A percentile compares a stretch with the other conserved stretches of the same genome.
Evolutionary conservation across 176 grass and related monocot species (phyloP).

Genomic region (Musa schizocarpa): DNA sequence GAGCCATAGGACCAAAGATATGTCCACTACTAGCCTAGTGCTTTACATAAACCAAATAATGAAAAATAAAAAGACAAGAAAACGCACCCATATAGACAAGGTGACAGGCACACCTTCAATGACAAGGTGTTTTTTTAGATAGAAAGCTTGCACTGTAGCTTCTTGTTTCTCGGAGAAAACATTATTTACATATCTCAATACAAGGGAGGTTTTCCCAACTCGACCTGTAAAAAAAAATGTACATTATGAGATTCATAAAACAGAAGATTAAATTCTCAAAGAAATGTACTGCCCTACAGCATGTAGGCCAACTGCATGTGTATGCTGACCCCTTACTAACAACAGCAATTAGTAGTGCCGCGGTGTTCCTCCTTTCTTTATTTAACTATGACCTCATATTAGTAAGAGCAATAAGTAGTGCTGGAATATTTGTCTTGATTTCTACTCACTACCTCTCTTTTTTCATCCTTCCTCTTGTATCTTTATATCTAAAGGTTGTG

Average conservation of each 20-base stretch:
- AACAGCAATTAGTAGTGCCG: too few relatives aligned
- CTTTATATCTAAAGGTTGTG: neutral
- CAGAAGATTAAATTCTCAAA: neutral
- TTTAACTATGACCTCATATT: neutral
- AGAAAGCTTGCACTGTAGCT: conserved; percentile 76
- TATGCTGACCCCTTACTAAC: too few relatives aligned
- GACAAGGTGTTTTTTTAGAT: conserved; percentile 56
- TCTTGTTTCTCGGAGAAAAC: conserved; percentile 77
- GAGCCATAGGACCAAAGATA: neutral
- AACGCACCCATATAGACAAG: conserved; percentile 79
- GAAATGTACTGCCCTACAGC: neutral
- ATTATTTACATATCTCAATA: conserved; percentile 67
- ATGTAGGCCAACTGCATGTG: too few relatives aligned
- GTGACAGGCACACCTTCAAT: conserved; percentile 76
- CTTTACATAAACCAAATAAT: too few relatives aligned
- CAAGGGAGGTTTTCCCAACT: conserved; percentile 81
- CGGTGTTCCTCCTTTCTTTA: too few relatives aligned
- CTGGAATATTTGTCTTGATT: neutral
- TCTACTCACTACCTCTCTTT: neutral
- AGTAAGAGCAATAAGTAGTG: neutral
- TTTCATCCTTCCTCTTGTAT: neutral
- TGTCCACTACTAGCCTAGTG: neutral
- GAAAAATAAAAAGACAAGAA: conserved; percentile 16
- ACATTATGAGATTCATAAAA: neutral
- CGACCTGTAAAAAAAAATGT: conserved; percentile 23